Evolutionary conservation across 139 green algal species (phyloP).

Genomic region (Chlamydomonas urium): DNA sequence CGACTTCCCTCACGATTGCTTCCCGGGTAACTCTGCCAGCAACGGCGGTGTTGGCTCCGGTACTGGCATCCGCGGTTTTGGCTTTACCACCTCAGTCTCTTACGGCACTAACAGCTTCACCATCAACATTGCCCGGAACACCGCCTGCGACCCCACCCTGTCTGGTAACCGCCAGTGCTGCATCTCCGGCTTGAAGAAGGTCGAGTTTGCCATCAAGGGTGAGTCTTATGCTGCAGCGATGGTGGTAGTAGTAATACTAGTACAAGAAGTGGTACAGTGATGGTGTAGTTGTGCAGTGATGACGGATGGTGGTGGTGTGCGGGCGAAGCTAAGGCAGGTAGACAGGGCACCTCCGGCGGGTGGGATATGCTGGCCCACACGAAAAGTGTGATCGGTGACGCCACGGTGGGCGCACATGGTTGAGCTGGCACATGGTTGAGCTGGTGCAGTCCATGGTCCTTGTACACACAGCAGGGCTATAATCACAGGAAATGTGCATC

Average conservation of each 20-base stretch:
- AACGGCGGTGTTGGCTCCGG: not conserved
- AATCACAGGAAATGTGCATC: not conserved
- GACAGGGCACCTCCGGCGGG: too few species aligned
- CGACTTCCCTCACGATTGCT: not conserved
- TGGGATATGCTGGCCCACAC: too few species aligned
- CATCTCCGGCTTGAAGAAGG: not conserved
- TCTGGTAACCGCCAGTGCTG: not conserved
- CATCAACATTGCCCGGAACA: not conserved
- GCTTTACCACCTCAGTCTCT: not conserved
- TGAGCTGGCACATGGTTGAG: not conserved
- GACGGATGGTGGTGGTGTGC: too few species aligned
- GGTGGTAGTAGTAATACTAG: too few species aligned
- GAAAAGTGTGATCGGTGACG: too few species aligned
- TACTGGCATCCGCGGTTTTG: not conserved
- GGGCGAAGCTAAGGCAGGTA: too few species aligned
- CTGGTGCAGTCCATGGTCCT: not conserved
- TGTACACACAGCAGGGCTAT: not conserved
- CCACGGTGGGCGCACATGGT: too few species aligned
- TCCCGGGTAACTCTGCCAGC: not conserved
- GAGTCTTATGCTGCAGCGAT: too few species aligned
- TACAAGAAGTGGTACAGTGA: too few species aligned
- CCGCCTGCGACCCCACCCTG: not conserved
- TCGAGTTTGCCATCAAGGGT: not conserved
- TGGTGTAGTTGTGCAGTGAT: too few species aligned
- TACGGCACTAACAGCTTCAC: not conserved